Percentiles rank a stretch among this genome's conserved stretches.
phyloP scores from a whole-genome alignment of 2,329 filamentous ascomycete species.

The Neocatenulostroma microsporum region DNA sequence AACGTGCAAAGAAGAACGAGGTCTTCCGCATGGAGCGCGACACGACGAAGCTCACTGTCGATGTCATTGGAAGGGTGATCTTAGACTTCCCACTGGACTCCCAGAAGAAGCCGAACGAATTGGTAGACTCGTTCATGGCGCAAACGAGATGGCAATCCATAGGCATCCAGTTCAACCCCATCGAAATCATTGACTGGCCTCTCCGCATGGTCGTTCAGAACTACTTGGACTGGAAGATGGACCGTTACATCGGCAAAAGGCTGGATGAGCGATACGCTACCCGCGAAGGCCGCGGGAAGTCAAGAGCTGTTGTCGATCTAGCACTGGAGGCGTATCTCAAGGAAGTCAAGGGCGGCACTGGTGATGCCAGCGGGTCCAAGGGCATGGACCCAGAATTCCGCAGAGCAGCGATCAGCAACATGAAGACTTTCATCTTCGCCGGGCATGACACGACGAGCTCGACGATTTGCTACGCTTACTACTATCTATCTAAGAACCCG shows the following conservation, averaged over 20 bases:
- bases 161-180: slow-evolving; percentile 30
- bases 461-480: slow-evolving; percentile 32
- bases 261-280: slow-evolving; percentile 33
- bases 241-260: slow-evolving; percentile 27
- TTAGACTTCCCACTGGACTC: slow-evolving; percentile 33
- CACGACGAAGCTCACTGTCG: slow-evolving; percentile 34
- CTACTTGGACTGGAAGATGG: slow-evolving; percentile 32
- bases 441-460: slow-evolving; percentile 37
- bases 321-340: slow-evolving; percentile 33
- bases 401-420: slow-evolving; percentile 28
- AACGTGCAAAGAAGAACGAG: slow-evolving; percentile 28
- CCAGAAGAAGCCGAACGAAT: slow-evolving; percentile 28
- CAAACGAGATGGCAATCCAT: slow-evolving; percentile 29
- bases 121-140: slow-evolving; percentile 31
- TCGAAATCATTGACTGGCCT: slow-evolving; percentile 31
- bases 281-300: slow-evolving; percentile 24
- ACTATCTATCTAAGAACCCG: slow-evolving; percentile 33
- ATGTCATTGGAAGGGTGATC: slow-evolving; percentile 37
- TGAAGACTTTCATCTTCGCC: slow-evolving; percentile 37
- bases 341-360: slow-evolving; percentile 26
- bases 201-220: slow-evolving; percentile 25
- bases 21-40: slow-evolving; percentile 36
- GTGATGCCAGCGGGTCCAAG: slow-evolving; percentile 18
- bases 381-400: slow-evolving; percentile 32
- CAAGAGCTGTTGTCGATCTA: slow-evolving; percentile 30